A percentile compares a stretch with the other conserved stretches of the same genome.
These are phyloP conservation scores for Cercospora canescens DNA, from an alignment of 2,329 filamentous ascomycete species.

Conservation along the genomic window DNA sequence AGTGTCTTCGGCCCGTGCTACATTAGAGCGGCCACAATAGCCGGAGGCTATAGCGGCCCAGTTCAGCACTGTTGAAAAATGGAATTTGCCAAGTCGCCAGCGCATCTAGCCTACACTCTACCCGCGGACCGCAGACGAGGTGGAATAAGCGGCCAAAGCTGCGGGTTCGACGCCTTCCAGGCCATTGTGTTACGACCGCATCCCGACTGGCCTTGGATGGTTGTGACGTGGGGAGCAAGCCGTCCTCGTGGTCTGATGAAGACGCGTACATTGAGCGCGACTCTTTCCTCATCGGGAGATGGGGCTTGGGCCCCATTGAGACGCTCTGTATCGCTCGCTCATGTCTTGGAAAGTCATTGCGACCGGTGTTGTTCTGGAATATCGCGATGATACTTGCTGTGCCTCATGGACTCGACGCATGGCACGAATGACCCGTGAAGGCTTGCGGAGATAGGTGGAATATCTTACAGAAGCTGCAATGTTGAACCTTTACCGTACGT, in stretches of 20 bases:
- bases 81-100: neutral
- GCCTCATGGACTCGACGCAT: neutral
- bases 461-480: neutral
- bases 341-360: too few species aligned
- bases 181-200: neutral
- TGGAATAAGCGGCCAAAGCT: neutral
- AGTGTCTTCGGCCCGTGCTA: neutral
- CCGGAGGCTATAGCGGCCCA: neutral
- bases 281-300: neutral
- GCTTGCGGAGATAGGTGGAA: neutral
- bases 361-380: neutral
- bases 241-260: neutral
- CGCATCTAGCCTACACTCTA: neutral
- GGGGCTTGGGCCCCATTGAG: neutral
- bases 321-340: neutral
- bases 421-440: neutral
- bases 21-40: neutral
- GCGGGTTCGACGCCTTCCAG: neutral
- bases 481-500: neutral
- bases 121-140: neutral
- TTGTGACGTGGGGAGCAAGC: neutral
- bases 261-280: neutral
- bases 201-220: neutral
- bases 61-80: neutral
- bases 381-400: neutral